phyloP scores from a whole-genome alignment of 2,329 filamentous ascomycete species.

The Trichoderma asperellum region DNA sequence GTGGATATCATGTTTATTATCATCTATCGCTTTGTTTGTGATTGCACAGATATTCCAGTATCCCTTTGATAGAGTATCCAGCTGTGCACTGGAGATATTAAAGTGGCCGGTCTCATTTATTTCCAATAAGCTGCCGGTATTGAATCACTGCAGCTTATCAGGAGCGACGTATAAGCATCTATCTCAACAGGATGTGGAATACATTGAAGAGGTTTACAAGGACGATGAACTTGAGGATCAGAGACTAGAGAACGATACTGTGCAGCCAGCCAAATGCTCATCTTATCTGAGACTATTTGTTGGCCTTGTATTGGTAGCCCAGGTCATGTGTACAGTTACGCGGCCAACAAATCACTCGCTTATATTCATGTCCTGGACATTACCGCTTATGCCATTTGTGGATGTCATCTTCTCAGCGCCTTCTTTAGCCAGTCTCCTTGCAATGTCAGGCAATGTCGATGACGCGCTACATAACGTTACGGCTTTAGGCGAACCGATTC shows the following conservation, averaged over 20 bases:
- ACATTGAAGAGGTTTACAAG: slow-evolving; percentile 13
- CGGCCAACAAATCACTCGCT: slow-evolving; percentile 41
- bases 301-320: slow-evolving; percentile 30
- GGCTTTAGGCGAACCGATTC: slow-evolving; percentile 34
- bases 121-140: not conserved
- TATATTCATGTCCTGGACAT: slow-evolving; percentile 44
- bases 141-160: not conserved
- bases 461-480: slow-evolving; percentile 39
- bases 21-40: slow-evolving; percentile 29
- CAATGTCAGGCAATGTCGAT: slow-evolving; percentile 34
- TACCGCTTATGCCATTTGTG: slow-evolving; percentile 41
- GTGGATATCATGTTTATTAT: slow-evolving; percentile 36
- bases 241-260: not conserved
- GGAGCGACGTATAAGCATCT: slow-evolving; percentile 26
- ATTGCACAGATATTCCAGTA: slow-evolving; percentile 38
- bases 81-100: slow-evolving; percentile 36
- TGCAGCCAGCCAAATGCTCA: slow-evolving; percentile 26
- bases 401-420: slow-evolving; percentile 40
- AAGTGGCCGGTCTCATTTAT: slow-evolving; percentile 32
- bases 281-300: slow-evolving; percentile 21
- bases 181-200: slow-evolving; percentile 36
- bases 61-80: slow-evolving; percentile 31
- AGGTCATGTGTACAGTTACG: slow-evolving; percentile 32
- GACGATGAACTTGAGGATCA: slow-evolving; percentile 25
- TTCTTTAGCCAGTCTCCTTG: slow-evolving; percentile 34